These are phyloP conservation scores for Lodderomyces elongisporus DNA, from an alignment of 1,139 yeast species.

Conservation along the genomic window DNA sequence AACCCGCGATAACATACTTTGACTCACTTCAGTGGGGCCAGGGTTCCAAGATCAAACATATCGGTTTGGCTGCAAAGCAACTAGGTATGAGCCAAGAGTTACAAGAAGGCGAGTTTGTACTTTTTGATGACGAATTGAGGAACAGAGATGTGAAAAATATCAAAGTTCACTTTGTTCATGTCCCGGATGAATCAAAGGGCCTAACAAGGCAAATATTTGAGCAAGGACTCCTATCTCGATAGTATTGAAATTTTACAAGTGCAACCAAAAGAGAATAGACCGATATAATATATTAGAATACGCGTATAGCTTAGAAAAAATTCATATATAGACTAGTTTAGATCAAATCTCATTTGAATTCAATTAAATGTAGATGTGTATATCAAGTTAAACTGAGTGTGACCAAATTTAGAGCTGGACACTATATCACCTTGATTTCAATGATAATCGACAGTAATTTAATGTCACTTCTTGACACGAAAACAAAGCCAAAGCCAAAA, in stretches of 20 bases:
- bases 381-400: too few species aligned
- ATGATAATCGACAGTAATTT: too few species aligned
- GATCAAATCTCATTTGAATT: too few species aligned
- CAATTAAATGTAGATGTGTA: too few species aligned
- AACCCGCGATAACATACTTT: constrained; percentile 45
- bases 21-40: constrained; percentile 62
- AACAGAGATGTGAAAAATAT: constrained; percentile 60
- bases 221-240: constrained; percentile 38
- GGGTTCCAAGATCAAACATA: constrained; percentile 59
- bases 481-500: too few species aligned
- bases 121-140: constrained; percentile 67
- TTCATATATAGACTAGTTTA: constrained; percentile 1
- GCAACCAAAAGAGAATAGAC: background rate
- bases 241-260: constrained; percentile 24
- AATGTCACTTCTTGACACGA: too few species aligned
- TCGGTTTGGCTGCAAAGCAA: constrained; percentile 41
- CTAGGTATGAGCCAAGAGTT: constrained; percentile 38
- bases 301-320: constrained; percentile 7
- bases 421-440: too few species aligned
- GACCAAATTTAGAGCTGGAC: too few species aligned
- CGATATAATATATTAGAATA: constrained; percentile 1
- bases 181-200: constrained; percentile 42
- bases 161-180: constrained; percentile 57
- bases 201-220: constrained; percentile 46
- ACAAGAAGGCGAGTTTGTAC: constrained; percentile 45